These are phyloP conservation scores for Bathelium albidoporum DNA, from an alignment of 495 filamentous ascomycete species.

Conservation along the genomic window DNA sequence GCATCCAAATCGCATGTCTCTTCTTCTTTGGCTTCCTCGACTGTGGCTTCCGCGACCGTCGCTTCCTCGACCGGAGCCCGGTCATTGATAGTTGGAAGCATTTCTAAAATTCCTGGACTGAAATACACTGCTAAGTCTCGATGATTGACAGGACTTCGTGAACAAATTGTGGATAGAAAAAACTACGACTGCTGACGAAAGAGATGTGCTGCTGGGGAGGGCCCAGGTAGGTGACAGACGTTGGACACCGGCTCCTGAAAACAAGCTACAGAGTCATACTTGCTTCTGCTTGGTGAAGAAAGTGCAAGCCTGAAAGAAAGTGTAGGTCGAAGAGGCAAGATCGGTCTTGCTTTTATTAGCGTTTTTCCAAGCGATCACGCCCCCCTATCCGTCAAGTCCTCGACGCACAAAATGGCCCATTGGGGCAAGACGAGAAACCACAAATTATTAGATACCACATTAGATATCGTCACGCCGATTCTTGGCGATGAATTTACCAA, in stretches of 20 bases:
- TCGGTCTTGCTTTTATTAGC: background rate
- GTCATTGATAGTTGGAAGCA: background rate
- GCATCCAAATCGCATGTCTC: conserved; percentile 67
- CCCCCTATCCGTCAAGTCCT: too few species aligned
- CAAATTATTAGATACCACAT: too few species aligned
- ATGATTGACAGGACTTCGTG: background rate
- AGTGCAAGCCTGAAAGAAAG: too few species aligned
- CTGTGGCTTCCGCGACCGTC: background rate
- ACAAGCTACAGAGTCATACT: background rate
- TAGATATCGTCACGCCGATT: too few species aligned
- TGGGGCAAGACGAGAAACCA: too few species aligned
- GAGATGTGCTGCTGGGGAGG: too few species aligned
- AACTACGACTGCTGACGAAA: background rate
- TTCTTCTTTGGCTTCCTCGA: conserved; percentile 44
- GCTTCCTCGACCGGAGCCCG: background rate
- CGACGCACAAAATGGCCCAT: too few species aligned
- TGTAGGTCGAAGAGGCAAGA: background rate
- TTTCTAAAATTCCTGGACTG: background rate
- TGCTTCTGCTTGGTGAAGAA: background rate
- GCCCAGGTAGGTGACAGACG: too few species aligned
- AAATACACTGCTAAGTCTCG: background rate
- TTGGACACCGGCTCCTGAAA: too few species aligned
- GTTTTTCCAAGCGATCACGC: too few species aligned
- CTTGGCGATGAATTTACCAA: too few species aligned
- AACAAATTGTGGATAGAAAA: background rate